Evolutionary conservation across 176 grass and related monocot genomes (phyloP).

Genomic region (Pontederia crassipes): DNA sequence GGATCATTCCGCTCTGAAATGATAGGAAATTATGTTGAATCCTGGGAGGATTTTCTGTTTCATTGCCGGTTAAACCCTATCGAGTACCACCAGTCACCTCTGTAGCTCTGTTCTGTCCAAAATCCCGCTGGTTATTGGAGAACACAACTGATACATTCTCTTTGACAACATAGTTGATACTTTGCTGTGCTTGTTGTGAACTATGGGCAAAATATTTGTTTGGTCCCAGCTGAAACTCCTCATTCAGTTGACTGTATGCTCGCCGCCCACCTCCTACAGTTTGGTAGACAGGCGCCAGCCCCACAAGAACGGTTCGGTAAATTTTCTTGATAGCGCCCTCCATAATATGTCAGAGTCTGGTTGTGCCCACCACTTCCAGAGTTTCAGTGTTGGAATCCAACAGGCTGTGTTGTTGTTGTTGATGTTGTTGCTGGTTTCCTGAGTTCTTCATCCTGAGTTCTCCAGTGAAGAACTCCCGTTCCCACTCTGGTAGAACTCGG

Average conservation of each 20-base stretch:
- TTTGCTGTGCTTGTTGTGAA: slow-evolving; percentile 22
- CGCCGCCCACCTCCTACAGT: background rate
- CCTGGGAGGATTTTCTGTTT: background rate
- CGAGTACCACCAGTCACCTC: slow-evolving; percentile 17
- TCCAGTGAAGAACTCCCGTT: background rate
- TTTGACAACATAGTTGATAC: slow-evolving; percentile 20
- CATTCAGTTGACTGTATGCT: background rate
- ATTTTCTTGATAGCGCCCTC: background rate
- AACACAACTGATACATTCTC: background rate
- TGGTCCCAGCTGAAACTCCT: slow-evolving; percentile 29
- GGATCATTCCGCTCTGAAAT: slow-evolving; percentile 19
- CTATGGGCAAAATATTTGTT: slow-evolving; percentile 29
- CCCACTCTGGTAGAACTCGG: background rate
- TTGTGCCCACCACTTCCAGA: background rate
- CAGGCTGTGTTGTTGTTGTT: background rate
- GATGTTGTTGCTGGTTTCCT: background rate
- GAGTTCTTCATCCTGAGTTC: background rate
- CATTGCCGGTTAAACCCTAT: slow-evolving; percentile 1
- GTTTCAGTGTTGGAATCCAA: background rate
- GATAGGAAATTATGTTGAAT: slow-evolving; percentile 17
- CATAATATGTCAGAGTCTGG: background rate
- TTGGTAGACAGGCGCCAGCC: background rate
- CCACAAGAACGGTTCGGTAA: background rate
- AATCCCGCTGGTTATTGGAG: slow-evolving; percentile 20
- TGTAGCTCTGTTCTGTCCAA: slow-evolving; percentile 21